These are phyloP conservation scores for Moesziomyces sp. DNA, from an alignment of 1,284 basidiomycete genomes.

Conservation along the genomic window DNA sequence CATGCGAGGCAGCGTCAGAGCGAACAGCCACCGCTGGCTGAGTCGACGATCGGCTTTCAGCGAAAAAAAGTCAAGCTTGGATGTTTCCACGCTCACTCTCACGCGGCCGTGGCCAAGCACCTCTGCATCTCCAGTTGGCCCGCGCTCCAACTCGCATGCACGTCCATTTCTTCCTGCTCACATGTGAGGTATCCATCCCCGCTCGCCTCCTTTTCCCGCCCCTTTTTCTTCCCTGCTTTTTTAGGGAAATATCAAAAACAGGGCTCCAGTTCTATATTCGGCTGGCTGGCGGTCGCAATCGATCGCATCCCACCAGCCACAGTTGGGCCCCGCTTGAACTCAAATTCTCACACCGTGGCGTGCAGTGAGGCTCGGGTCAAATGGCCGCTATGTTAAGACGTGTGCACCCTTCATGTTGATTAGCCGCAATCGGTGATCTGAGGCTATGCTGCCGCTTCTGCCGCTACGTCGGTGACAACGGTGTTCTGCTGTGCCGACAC, in stretches of 20 bases:
- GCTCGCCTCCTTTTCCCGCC: not conserved
- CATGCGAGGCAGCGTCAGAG: slow-evolving; percentile 1
- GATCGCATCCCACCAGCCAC: not conserved
- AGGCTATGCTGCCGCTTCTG: too few species aligned
- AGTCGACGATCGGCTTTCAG: slow-evolving; percentile 28
- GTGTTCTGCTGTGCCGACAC: not conserved
- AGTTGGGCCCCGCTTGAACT: too few species aligned
- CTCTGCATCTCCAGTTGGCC: not conserved
- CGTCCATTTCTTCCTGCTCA: too few species aligned
- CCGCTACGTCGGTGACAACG: too few species aligned
- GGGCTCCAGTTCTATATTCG: not conserved
- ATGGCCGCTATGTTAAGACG: too few species aligned
- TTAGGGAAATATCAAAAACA: not conserved
- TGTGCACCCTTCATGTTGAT: too few species aligned
- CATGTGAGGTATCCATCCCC: not conserved
- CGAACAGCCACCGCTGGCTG: slow-evolving; percentile 1
- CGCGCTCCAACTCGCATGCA: not conserved
- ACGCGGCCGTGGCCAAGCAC: too few species aligned
- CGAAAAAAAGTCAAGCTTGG: slow-evolving; percentile 1
- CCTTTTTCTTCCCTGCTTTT: not conserved
- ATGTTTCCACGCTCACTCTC: slow-evolving; percentile 2
- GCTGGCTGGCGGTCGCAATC: not conserved
- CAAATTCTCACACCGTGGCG: too few species aligned
- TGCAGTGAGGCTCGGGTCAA: too few species aligned
- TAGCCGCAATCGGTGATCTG: too few species aligned